phyloP scores from a whole-genome alignment of 2,329 filamentous ascomycete species.

The Verruconis gallopava region DNA sequence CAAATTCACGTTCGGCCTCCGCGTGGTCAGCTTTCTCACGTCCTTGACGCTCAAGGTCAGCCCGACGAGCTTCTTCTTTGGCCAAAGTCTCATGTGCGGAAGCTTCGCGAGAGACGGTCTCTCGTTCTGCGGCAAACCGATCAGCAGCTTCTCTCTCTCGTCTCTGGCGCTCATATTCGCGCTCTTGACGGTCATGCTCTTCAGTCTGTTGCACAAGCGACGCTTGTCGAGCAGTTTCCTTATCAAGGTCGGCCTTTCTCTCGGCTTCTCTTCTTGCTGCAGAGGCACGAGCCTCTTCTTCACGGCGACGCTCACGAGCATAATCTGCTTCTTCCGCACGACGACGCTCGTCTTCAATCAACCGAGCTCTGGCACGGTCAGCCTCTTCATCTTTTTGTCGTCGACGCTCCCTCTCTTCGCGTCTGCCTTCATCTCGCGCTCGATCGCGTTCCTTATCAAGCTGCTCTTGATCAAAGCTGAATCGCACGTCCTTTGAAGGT shows the following conservation, averaged over 20 bases:
- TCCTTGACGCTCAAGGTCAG: conserved; percentile 1
- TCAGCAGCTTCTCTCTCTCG: conserved; percentile 20
- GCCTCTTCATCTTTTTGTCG: conserved; percentile 5
- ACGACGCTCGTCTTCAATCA: conserved; percentile 11
- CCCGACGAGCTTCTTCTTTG: conserved; percentile 8
- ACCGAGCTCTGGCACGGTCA: conserved; percentile 14
- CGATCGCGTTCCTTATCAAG: conserved; percentile 19
- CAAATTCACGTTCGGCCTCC: conserved; percentile 21
- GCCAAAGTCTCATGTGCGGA: conserved; percentile 1
- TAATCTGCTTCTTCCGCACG: conserved; percentile 10
- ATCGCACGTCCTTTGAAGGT: conserved; percentile 38
- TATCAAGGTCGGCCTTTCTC: conserved; percentile 14
- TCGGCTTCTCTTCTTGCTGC: conserved; percentile 16
- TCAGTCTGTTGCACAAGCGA: conserved; percentile 8
- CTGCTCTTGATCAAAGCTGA: conserved; percentile 37
- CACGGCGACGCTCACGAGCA: conserved; percentile 16
- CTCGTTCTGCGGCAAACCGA: conserved; percentile 15
- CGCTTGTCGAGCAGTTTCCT: conserved; percentile 14
- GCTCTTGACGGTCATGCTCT: conserved; percentile 11
- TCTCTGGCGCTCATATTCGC: conserved; percentile 18
- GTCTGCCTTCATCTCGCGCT: conserved; percentile 15
- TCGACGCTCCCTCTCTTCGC: background rate
- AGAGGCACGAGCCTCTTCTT: conserved; percentile 15
- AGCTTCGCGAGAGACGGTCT: background rate
- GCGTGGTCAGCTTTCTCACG: background rate